Evolutionary conservation across 2,329 filamentous ascomycete species (phyloP).

Genomic region (Seiridium unicorne): DNA sequence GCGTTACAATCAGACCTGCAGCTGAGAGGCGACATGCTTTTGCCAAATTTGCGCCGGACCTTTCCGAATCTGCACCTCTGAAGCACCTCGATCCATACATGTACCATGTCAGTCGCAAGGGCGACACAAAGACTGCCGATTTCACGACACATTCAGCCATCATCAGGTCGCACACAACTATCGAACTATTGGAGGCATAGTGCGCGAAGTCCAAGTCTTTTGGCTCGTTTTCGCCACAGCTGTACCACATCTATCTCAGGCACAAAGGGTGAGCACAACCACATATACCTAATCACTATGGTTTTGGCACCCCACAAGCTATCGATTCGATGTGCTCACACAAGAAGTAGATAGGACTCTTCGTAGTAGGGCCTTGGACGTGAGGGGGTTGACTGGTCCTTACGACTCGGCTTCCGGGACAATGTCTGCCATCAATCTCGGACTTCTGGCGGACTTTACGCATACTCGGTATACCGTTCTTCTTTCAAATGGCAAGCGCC

Average conservation of each 20-base stretch:
- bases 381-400: background rate
- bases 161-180: background rate
- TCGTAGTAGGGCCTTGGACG: background rate
- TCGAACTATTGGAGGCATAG: background rate
- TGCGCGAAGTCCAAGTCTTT: background rate
- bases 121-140: background rate
- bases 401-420: slow-evolving; percentile 1
- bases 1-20: background rate
- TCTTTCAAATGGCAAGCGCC: slow-evolving; percentile 40
- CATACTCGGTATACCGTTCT: slow-evolving; percentile 40
- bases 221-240: background rate
- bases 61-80: background rate
- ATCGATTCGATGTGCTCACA: background rate
- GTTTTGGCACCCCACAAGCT: too few relatives aligned
- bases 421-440: slow-evolving; percentile 27
- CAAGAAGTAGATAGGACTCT: background rate
- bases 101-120: background rate
- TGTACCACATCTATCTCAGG: background rate
- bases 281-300: too few relatives aligned
- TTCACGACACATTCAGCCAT: background rate
- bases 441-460: slow-evolving; percentile 29
- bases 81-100: background rate
- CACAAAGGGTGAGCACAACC: background rate
- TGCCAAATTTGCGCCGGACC: background rate
- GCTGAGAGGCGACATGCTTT: background rate